phyloP scores from a whole-genome alignment of 306 rosid species.

The Pyrus betulifolia region DNA sequence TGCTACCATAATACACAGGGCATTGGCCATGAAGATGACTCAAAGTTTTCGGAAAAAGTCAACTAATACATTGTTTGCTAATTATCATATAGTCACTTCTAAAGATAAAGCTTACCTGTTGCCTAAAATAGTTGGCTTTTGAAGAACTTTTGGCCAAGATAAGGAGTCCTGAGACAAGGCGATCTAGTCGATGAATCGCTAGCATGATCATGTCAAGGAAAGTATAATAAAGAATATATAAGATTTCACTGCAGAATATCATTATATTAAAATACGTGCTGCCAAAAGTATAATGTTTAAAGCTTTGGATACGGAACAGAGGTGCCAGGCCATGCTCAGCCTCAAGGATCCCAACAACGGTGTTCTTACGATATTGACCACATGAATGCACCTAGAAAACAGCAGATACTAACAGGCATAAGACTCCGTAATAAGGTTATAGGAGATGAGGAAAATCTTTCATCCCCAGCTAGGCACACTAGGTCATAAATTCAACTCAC shows the following conservation, averaged over 20 bases:
- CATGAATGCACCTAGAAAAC: constrained; percentile 85
- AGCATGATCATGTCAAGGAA: constrained; percentile 51
- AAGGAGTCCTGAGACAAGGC: constrained; percentile 93
- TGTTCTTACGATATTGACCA: constrained; percentile 97
- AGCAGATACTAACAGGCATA: constrained; percentile 28
- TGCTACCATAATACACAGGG: not conserved
- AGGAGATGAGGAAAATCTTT: not conserved
- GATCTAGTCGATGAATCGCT: constrained; percentile 94
- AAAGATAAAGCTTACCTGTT: constrained; percentile 47
- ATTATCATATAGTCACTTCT: not conserved
- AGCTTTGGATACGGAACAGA: constrained; percentile 77
- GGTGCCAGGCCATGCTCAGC: constrained; percentile 86
- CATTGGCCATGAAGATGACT: not conserved
- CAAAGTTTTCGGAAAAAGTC: not conserved
- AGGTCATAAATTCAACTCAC: constrained; percentile 31
- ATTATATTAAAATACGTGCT: not conserved
- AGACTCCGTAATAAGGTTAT: not conserved
- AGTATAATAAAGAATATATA: constrained; percentile 15
- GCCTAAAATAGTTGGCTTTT: constrained; percentile 80
- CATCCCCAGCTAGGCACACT: not conserved
- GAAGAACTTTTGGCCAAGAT: constrained; percentile 84
- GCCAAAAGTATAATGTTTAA: not conserved
- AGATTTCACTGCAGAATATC: not conserved
- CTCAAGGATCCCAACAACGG: constrained; percentile 86
- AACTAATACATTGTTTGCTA: not conserved